Percentiles rank a stretch among this genome's conserved stretches.
Evolutionary conservation across 1,284 basidiomycete genomes (phyloP).

Genomic region (Lentinula novae-zelandiae): DNA sequence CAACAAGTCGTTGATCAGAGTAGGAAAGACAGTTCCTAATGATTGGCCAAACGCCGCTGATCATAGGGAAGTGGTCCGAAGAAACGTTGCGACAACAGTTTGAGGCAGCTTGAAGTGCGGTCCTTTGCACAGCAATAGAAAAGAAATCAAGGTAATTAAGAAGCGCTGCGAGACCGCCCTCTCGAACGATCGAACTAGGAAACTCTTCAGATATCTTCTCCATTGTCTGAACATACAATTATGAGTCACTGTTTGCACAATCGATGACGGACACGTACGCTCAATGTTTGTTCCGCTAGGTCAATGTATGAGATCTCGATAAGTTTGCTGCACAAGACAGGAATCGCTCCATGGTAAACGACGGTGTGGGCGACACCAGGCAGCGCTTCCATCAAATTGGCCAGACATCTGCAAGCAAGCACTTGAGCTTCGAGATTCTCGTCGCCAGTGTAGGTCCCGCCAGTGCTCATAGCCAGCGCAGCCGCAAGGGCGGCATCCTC

Average conservation of each 20-base stretch:
- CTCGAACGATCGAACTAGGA: constrained; percentile 89
- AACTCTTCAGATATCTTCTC: constrained; percentile 98
- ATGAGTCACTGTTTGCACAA: constrained; percentile 9
- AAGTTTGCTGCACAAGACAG: constrained; percentile 91
- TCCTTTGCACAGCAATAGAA: constrained; percentile 93
- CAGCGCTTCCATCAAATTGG: constrained; percentile 94
- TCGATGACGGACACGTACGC: constrained; percentile 57
- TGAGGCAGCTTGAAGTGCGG: constrained; percentile 91
- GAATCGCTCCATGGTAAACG: constrained; percentile 93
- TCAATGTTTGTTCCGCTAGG: constrained; percentile 92
- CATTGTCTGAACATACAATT: constrained; percentile 62
- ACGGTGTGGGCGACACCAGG: constrained; percentile 93
- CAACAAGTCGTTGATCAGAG: constrained; percentile 90
- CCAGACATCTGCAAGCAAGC: constrained; percentile 90
- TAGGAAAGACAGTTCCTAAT: constrained; percentile 88
- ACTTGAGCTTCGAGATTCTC: constrained; percentile 91
- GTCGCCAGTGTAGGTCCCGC: constrained; percentile 66
- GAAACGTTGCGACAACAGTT: constrained; percentile 93
- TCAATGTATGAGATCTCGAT: constrained; percentile 96
- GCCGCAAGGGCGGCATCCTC: constrained; percentile 85
- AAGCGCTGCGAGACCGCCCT: constrained; percentile 87
- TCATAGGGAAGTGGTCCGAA: constrained; percentile 82
- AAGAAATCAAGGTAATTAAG: constrained; percentile 96
- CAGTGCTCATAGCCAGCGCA: constrained; percentile 72
- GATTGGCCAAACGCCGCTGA: constrained; percentile 87